Conservation (phyloP, 2,329 filamentous ascomycete genomes). For the Cryphonectria nitschkei region DNA sequence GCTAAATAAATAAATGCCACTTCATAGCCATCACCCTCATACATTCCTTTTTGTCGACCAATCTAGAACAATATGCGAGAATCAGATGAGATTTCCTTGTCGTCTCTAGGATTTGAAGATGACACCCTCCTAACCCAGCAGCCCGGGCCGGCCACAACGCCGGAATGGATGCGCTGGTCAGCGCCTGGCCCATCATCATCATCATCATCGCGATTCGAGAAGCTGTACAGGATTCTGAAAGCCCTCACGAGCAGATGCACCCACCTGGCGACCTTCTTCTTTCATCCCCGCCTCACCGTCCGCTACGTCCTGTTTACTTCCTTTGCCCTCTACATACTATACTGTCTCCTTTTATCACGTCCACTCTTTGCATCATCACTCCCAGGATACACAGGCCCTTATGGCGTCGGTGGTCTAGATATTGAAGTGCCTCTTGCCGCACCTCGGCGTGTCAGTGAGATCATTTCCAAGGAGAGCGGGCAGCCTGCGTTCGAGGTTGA, state of each 20-base stretch:
- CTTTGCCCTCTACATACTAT: conserved; percentile 8
- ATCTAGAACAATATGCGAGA: not conserved
- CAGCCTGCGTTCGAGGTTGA: conserved; percentile 26
- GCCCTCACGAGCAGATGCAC: not conserved
- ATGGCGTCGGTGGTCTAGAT: conserved; percentile 25
- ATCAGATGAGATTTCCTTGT: not conserved
- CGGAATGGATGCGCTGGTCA: conserved; percentile 26
- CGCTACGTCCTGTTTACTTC: conserved; percentile 19
- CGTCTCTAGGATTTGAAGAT: conserved; percentile 19
- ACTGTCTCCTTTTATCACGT: conserved; percentile 15
- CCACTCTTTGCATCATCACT: conserved; percentile 15
- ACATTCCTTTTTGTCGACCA: not conserved
- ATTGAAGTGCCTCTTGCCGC: conserved; percentile 21
- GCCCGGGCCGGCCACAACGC: conserved; percentile 14
- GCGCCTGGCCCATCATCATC: not conserved
- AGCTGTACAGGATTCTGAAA: not conserved
- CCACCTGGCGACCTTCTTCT: conserved; percentile 3
- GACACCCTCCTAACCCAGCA: conserved; percentile 12
- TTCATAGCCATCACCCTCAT: not conserved
- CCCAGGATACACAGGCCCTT: conserved; percentile 22
- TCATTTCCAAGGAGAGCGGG: conserved; percentile 14
- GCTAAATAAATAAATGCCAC: not conserved
- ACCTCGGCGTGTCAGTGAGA: conserved; percentile 17
- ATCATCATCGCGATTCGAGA: not conserved
- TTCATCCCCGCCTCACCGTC: conserved; percentile 23